Evolutionary conservation across 2,329 filamentous ascomycete species (phyloP), one percentile per base, ranked within the genome.

Genomic region (Pseudogymnoascus sp.): DNA sequence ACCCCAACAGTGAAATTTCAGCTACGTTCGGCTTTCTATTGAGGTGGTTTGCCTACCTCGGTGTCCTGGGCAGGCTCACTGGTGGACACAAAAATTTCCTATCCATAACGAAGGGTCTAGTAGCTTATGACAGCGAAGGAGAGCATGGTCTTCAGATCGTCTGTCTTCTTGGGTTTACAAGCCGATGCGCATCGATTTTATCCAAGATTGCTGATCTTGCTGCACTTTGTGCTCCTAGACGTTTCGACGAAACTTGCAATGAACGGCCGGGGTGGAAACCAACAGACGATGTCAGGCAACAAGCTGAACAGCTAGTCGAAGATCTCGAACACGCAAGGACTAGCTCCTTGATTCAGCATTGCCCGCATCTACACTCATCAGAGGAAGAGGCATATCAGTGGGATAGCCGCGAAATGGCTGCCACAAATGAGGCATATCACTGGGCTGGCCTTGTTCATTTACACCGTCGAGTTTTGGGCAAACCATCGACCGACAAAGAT

Each of bases 1-100:
- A 77, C 68, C 74, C 79, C 63, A 70, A 82, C 70, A 80, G 87
- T 70, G 79, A 84, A 70, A 80, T 90, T 62, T 82, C 87, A 62
- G 88, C 88, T 62, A 56, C 50, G n/a, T 56, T 56, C 21, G 50
- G 50, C 17, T 95, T 96, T 71, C 80, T 95, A 9, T 87, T 85
- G 68, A 85, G 89, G 64, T 96, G 91, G 91, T 88, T 95, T 67
- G 88, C 88, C 1, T 95, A 95, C 74, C 81, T 96, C 19, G 90
- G 95, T 70, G 86, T 95, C 1, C 78, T 95, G 63, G 91, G 90
- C 23, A 87, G 85, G 44, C 78, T 96, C 26, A 87, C 78, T 62
- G 89, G 88, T 15, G 82, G 83, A 9, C 78, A 56, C 78, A 78
- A 31, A 64, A 40, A 62, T 63, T 21, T 68, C 68, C 33, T 65